These are phyloP conservation scores for Amauroascus verrucosus DNA, from an alignment of 2,329 filamentous ascomycete species.

Conservation along the genomic window DNA sequence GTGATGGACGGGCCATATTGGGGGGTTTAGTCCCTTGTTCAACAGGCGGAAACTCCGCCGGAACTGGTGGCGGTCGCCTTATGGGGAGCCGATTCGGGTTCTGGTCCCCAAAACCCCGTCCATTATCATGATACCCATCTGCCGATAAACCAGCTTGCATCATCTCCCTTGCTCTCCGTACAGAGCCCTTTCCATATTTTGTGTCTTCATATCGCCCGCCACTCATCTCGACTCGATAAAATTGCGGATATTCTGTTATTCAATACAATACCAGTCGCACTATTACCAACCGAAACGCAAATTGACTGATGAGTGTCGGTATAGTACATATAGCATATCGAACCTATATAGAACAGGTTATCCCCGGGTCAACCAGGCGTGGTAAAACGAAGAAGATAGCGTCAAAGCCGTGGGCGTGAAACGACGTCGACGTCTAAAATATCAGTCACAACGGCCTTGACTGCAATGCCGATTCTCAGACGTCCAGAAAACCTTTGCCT, in stretches of 20 bases:
- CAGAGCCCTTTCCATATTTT: slow-evolving; percentile 13
- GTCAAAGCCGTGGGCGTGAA: background rate
- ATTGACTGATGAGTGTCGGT: background rate
- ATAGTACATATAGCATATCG: slow-evolving; percentile 7
- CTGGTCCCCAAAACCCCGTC: background rate
- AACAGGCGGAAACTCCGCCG: slow-evolving; percentile 14
- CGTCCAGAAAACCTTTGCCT: background rate
- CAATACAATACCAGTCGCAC: background rate
- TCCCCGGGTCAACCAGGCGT: slow-evolving; percentile 2
- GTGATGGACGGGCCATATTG: background rate
- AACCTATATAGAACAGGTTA: background rate
- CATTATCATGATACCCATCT: slow-evolving; percentile 1
- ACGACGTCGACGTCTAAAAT: background rate
- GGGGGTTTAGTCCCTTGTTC: slow-evolving; percentile 9
- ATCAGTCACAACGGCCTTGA: background rate
- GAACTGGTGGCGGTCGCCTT: slow-evolving; percentile 15
- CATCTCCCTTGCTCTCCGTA: slow-evolving; percentile 14
- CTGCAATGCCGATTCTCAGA: background rate
- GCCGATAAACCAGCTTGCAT: slow-evolving; percentile 3
- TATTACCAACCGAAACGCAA: background rate
- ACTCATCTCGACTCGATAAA: slow-evolving; percentile 2
- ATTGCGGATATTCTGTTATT: background rate
- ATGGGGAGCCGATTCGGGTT: slow-evolving; percentile 1
- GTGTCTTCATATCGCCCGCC: slow-evolving; percentile 5
- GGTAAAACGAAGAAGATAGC: background rate